Base-by-base conservation (phyloP, 441 rosid species). In the Aquilaria agallochum region DNA sequence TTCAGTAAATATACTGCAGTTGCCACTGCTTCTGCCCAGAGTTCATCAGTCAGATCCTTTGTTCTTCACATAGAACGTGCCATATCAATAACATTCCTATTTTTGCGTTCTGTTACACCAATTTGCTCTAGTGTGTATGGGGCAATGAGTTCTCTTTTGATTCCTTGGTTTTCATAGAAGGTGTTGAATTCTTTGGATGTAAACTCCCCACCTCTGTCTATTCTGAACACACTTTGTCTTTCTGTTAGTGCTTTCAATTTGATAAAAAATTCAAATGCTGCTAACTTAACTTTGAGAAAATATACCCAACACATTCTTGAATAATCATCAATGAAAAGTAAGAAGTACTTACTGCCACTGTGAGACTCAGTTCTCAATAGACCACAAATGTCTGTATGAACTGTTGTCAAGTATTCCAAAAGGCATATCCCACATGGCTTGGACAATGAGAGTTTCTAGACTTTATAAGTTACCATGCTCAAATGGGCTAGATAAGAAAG, bases 51-150 rank as follows among this genome's bases (percentile, higher is more conserved):
- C 0, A 49, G 27, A 0, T 4, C 33, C 20, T 49, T 48, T 6
- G 33, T 33, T 2, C 0, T 60, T 5, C 27, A 9, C 42, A 47
- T 3, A 11, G 40, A 14, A 13, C 54, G 5, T 4, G 20, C 36
- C 31, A 60, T 60, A 12, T 60, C 50, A 0, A 60, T 0, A 1
- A 53, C 7, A 0, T 9, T 52, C 10, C 15, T 53, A 1, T 53
- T 63, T 11, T 54, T 63, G 2, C 51, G 0, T 5, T 63, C 51
- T 1, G n/a, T 36, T 0, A 63, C 50, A 1, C 58, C 51, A n/a
- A 15, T 63, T 45, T 63, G 59, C 11, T 63, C 51, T 1, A 57
- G 66, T 2, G 55, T 15, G 56, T 50, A 61, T 1, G 56, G 13
- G 0, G 65, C 20, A 20, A 20, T 20, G 20, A 20, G 20, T 20